Conservation (phyloP, 2,329 filamentous ascomycete species). For the Trichoderma sp. region DNA sequence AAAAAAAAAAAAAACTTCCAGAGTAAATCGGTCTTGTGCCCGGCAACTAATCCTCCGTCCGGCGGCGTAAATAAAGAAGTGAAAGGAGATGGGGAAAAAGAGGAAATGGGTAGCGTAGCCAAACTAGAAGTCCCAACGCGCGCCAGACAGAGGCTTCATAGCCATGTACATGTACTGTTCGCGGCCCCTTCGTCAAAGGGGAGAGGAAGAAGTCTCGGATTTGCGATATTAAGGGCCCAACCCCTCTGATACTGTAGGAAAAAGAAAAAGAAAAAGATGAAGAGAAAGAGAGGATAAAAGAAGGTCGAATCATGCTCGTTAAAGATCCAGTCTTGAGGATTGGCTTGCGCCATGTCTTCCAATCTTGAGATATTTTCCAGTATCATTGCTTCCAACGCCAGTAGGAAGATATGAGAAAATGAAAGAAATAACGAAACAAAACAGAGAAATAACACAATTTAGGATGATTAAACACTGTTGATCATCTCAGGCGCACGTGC, state of each 20-base stretch:
- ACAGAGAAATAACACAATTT: background rate
- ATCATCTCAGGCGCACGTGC: constrained; percentile 71
- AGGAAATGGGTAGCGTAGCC: background rate
- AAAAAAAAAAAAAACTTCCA: background rate
- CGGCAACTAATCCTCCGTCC: constrained; percentile 27
- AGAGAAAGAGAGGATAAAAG: background rate
- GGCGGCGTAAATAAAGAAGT: constrained; percentile 22
- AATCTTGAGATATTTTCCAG: constrained; percentile 9
- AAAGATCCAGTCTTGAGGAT: constrained; percentile 13
- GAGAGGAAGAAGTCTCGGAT: background rate
- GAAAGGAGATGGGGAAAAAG: background rate
- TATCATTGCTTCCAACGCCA: background rate
- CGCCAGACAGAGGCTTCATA: background rate
- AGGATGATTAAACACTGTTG: constrained; percentile 43
- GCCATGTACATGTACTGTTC: background rate
- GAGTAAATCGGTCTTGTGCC: background rate
- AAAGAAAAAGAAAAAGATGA: background rate
- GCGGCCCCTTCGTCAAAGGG: background rate
- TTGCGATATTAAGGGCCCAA: background rate
- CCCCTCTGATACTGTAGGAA: background rate
- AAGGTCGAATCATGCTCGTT: background rate
- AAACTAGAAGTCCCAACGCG: background rate
- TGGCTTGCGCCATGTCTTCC: constrained; percentile 20
- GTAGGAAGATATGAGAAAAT: background rate
- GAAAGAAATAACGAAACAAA: background rate